Evolutionary conservation across 768 basidiomycete species (phyloP).

Genomic region (Lentinula sp.): DNA sequence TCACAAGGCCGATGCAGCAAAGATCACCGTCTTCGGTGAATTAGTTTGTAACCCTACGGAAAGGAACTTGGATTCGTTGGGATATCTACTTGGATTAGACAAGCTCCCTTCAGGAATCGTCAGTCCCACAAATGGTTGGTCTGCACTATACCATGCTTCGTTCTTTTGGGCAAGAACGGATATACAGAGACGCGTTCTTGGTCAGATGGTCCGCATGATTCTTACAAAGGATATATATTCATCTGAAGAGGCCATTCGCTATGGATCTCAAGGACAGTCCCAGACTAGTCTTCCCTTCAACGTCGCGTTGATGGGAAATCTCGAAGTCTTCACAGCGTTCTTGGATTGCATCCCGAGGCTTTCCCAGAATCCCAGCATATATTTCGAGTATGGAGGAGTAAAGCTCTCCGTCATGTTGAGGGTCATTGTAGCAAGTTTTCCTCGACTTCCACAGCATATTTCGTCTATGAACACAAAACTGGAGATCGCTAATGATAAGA

Average conservation of each 20-base stretch:
- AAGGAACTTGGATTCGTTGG: not conserved
- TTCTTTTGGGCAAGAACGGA: not conserved
- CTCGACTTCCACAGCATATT: not conserved
- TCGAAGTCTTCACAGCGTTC: not conserved
- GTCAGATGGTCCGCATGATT: not conserved
- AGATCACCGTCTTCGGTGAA: constrained; percentile 4
- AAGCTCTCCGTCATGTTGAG: not conserved
- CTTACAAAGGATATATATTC: not conserved
- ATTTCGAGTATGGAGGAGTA: not conserved
- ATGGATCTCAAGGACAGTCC: not conserved
- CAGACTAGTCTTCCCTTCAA: not conserved
- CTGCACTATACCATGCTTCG: not conserved
- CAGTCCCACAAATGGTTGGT: not conserved
- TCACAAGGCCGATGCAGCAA: not conserved
- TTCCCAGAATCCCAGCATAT: not conserved
- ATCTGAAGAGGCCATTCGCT: not conserved
- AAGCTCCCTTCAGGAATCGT: not conserved
- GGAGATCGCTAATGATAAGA: not conserved
- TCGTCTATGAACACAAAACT: not conserved
- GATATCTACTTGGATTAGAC: not conserved
- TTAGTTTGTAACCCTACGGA: constrained; percentile 7
- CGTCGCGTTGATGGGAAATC: not conserved
- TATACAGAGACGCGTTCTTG: not conserved
- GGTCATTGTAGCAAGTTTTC: not conserved
- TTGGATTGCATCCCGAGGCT: not conserved